phyloP scores from a whole-genome alignment of 1,284 basidiomycete species.

The Trichosporon sp. region DNA sequence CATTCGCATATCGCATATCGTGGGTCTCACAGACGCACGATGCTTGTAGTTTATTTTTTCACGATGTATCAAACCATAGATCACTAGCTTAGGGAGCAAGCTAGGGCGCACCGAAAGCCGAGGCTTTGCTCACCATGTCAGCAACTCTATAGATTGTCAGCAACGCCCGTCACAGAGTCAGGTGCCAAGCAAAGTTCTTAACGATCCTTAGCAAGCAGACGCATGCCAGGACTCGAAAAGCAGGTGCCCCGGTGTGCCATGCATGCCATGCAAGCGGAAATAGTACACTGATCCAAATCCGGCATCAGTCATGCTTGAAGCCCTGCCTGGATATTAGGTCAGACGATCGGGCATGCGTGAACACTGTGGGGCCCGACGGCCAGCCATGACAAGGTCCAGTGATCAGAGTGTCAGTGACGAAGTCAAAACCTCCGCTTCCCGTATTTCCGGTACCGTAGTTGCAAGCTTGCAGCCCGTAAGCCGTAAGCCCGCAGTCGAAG shows the following conservation, averaged over 20 bases:
- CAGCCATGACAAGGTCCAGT: not conserved
- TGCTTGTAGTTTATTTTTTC: too few relatives aligned
- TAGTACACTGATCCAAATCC: not conserved
- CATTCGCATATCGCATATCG: too few relatives aligned
- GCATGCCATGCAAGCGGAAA: not conserved
- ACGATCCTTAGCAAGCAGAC: not conserved
- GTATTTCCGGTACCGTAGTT: not conserved
- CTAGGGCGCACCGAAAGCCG: too few relatives aligned
- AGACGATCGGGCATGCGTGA: too few relatives aligned
- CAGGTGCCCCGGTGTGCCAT: not conserved
- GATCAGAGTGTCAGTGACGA: not conserved
- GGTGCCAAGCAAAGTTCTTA: not conserved
- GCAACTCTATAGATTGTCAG: too few relatives aligned
- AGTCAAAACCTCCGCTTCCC: not conserved
- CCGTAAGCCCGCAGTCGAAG: not conserved
- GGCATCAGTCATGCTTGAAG: not conserved
- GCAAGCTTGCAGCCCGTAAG: not conserved
- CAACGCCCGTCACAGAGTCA: too few relatives aligned
- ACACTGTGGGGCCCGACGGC: not conserved
- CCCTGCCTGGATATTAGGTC: too few relatives aligned
- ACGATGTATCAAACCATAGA: too few relatives aligned
- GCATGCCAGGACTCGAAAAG: not conserved
- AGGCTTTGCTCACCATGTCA: too few relatives aligned
- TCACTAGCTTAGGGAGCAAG: too few relatives aligned
- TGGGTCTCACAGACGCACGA: too few relatives aligned